Evolutionary conservation across 768 basidiomycete genomes (phyloP).

Genomic region (Russula virescens): DNA sequence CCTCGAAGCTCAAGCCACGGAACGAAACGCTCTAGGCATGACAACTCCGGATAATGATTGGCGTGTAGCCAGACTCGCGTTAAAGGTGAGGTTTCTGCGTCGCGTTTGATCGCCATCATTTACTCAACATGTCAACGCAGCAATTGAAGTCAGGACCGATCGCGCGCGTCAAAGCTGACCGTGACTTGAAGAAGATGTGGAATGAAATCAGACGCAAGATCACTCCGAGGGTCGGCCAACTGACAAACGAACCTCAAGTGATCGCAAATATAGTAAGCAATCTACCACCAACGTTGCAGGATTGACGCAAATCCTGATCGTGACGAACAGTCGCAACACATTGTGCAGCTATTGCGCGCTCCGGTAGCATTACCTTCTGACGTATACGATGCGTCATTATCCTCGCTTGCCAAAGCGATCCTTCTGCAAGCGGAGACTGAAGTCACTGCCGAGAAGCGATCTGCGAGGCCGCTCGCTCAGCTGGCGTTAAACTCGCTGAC

Average conservation of each 20-base stretch:
- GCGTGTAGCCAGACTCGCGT: conserved; percentile 45
- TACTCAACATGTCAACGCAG: conserved; percentile 34
- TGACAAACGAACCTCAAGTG: conserved; percentile 61
- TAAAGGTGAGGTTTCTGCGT: conserved; percentile 41
- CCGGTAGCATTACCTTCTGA: conserved; percentile 28
- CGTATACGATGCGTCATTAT: conserved; percentile 74
- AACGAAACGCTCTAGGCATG: conserved; percentile 44
- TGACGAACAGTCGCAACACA: conserved; percentile 33
- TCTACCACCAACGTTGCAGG: conserved; percentile 10
- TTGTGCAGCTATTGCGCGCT: conserved; percentile 39
- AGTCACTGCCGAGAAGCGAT: conserved; percentile 81
- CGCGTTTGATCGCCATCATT: conserved; percentile 15
- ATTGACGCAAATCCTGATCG: conserved; percentile 24
- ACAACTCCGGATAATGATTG: conserved; percentile 60
- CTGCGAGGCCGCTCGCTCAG: conserved; percentile 76
- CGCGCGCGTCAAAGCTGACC: conserved; percentile 55
- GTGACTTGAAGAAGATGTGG: conserved; percentile 54
- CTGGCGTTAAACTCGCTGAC: conserved; percentile 65
- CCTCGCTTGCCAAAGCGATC: conserved; percentile 83
- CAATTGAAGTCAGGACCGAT: conserved; percentile 60
- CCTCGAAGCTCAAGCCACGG: conserved; percentile 36
- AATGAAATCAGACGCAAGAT: conserved; percentile 67
- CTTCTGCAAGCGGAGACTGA: conserved; percentile 92
- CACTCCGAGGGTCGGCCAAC: conserved; percentile 81
- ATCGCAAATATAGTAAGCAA: conserved; percentile 61